Conservation (phyloP, 2,329 filamentous ascomycete genomes). For the Ampelomyces quisqualis region DNA sequence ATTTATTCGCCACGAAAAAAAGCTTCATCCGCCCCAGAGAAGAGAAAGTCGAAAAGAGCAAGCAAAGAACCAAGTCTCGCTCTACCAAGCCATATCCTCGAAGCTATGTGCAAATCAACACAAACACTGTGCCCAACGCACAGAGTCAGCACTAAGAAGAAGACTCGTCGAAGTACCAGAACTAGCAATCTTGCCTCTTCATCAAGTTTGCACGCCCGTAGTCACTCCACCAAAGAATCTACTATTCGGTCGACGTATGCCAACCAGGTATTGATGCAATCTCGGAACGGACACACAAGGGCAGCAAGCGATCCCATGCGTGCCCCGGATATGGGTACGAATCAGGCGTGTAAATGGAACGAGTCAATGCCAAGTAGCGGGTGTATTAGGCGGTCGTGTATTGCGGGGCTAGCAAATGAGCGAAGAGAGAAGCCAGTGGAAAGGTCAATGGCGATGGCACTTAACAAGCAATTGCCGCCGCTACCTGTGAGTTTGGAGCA, state of each 20-base stretch:
- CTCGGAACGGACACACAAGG: constrained; percentile 1
- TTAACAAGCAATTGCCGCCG: constrained; percentile 12
- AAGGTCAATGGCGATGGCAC: constrained; percentile 2
- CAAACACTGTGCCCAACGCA: background rate
- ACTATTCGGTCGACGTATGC: background rate
- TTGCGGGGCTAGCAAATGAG: constrained; percentile 3
- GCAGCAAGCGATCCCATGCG: background rate
- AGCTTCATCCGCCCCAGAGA: background rate
- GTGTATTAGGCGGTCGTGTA: constrained; percentile 8
- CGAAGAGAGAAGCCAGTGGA: background rate
- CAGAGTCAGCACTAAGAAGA: background rate
- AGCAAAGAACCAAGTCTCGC: background rate
- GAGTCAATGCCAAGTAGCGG: constrained; percentile 2
- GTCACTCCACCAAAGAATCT: background rate
- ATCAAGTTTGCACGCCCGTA: background rate
- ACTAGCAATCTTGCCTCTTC: background rate
- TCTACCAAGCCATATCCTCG: background rate
- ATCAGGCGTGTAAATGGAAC: constrained; percentile 1
- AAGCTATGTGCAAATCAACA: background rate
- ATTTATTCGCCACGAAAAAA: background rate
- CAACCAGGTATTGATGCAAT: background rate
- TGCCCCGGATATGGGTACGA: background rate
- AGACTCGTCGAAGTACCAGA: background rate
- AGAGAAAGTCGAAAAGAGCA: background rate
- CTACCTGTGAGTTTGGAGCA: constrained; percentile 5